Conservation (phyloP, 345 rosid genomes). For the Pelargonium nanum region DNA sequence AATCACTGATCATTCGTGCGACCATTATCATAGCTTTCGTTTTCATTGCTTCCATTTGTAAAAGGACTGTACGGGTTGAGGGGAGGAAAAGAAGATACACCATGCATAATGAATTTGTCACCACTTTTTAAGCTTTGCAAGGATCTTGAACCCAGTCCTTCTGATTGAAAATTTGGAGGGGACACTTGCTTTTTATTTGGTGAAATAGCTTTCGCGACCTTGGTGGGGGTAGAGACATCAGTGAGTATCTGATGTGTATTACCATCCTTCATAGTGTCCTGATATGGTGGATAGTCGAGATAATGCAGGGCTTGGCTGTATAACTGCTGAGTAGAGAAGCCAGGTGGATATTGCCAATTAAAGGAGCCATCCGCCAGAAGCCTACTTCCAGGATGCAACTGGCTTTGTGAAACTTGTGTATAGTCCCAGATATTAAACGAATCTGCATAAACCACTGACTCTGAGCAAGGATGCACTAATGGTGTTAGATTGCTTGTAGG, state of each 20-base stretch:
- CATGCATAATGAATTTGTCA: not conserved
- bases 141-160: not conserved
- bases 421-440: not conserved
- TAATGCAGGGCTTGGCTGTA: not conserved
- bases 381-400: not conserved
- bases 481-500: not conserved
- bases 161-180: not conserved
- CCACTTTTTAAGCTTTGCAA: not conserved
- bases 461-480: not conserved
- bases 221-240: not conserved
- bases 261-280: not conserved
- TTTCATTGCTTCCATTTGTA: not conserved
- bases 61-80: too few relatives aligned
- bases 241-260: not conserved
- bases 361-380: not conserved
- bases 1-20: not conserved
- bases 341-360: not conserved
- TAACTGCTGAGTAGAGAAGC: not conserved
- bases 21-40: not conserved
- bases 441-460: not conserved
- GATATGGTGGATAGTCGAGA: not conserved
- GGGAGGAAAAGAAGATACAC: too few relatives aligned
- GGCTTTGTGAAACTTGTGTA: not conserved
- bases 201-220: not conserved
- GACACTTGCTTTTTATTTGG: not conserved